Evolutionary conservation across 345 rosid genomes (phyloP), one percentile per base, ranked within the genome.

Genomic region (Pseudoturritis turrita): DNA sequence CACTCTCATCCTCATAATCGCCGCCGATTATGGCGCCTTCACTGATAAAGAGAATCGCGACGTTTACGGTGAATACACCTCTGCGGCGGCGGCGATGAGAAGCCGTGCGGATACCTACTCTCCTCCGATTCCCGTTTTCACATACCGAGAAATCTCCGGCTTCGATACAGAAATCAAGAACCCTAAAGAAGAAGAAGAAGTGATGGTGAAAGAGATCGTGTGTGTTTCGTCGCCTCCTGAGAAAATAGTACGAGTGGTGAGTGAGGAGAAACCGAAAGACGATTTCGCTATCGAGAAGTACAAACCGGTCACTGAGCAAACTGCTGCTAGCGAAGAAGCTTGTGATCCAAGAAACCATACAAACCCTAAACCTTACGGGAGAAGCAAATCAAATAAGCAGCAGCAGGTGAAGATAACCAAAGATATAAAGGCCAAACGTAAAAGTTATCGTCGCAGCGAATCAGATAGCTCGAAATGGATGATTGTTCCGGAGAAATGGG

Each of bases 21-120:
- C 85, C 1, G 85, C 79, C 11, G 94, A 88, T 68, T 89, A 82
- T 49, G 86, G 88, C 8, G 77, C 82, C 28, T 91, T 83, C 78
- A 75, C 81, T 4, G 65, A 80, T 19, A 70, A 71, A 68, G 70
- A 62, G 13, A 79, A 22, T 14, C 74, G 7, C 25, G 80, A 79
- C 69, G 55, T 80, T 36, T 67, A 84, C 25, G 59, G 71, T 4
- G 83, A 83, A 36, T 68, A 69, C 14, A 49, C 40, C 0, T 26
- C 10, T 12, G 39, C 66, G 13, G 10, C 36, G 3, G 31, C 39
- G 0, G 51, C 52, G 17, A 69, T 50, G 47, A 66, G 73, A 74
- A 50, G 23, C 68, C 55, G 53, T 40, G 51, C 6, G 3, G 43
- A 21, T 29, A 29, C 26, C 55, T 58, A 66, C 50, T 75, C 62